A percentile compares a stretch with the other conserved stretches of the same genome.
phyloP scores from a whole-genome alignment of 768 basidiomycete genomes.

The Rhizopogon vinicolor region DNA sequence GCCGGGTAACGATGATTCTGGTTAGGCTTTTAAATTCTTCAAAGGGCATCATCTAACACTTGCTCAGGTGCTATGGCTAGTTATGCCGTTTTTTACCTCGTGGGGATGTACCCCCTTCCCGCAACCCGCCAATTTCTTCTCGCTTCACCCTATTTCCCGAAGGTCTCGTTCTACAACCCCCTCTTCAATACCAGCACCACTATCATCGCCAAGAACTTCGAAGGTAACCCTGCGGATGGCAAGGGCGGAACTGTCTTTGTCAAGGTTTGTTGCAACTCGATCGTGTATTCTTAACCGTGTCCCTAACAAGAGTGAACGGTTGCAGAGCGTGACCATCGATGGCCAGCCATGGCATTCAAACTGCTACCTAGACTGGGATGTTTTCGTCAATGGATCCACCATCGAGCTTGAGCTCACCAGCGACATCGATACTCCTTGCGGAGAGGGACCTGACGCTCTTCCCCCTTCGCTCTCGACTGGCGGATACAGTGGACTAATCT shows the following conservation, averaged over 20 bases:
- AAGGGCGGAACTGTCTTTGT: constrained; percentile 54
- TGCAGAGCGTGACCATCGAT: constrained; percentile 52
- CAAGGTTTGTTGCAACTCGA: constrained; percentile 32
- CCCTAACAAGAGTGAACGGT: not conserved
- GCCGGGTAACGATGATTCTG: constrained; percentile 61
- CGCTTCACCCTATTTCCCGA: constrained; percentile 57
- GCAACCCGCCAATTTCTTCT: constrained; percentile 56
- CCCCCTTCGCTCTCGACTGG: constrained; percentile 66
- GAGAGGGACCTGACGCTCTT: constrained; percentile 37
- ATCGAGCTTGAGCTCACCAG: constrained; percentile 54
- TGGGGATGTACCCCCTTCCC: constrained; percentile 59
- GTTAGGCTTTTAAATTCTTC: not conserved
- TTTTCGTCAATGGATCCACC: constrained; percentile 47
- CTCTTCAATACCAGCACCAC: constrained; percentile 52
- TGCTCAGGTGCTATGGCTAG: constrained; percentile 53
- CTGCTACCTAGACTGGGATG: constrained; percentile 64
- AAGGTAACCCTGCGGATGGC: constrained; percentile 47
- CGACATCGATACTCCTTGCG: constrained; percentile 50
- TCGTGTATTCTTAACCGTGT: not conserved
- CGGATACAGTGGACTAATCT: constrained; percentile 28
- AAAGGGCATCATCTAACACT: not conserved
- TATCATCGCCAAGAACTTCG: constrained; percentile 45
- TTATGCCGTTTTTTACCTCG: constrained; percentile 53
- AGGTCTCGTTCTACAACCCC: constrained; percentile 60
- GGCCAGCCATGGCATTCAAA: constrained; percentile 56